These are phyloP conservation scores for Kazachstania kunashirensis DNA, from an alignment of 805 yeast species.

Conservation along the genomic window DNA sequence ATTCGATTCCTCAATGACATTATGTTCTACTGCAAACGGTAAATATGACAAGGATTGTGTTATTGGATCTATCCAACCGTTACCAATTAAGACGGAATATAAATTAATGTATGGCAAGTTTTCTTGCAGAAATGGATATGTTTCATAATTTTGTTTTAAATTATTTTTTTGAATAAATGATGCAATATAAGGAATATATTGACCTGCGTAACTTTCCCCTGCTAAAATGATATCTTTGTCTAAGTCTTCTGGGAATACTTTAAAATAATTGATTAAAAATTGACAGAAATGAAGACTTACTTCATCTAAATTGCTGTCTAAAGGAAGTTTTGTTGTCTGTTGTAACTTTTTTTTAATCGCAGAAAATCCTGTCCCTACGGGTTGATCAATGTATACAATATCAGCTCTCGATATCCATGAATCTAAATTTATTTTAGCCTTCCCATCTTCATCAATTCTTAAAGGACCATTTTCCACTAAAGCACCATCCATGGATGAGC, in stretches of 20 bases:
- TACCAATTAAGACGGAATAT: conserved; percentile 70
- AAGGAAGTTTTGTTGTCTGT: background rate
- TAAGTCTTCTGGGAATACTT: conserved; percentile 62
- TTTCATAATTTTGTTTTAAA: background rate
- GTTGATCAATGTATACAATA: conserved; percentile 84
- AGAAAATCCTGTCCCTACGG: conserved; percentile 89
- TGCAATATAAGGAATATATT: conserved; percentile 85
- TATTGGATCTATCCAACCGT: conserved; percentile 91
- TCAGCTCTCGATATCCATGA: conserved; percentile 80
- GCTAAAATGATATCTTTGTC: conserved; percentile 63
- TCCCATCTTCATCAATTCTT: conserved; percentile 41
- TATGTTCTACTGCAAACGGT: conserved; percentile 56
- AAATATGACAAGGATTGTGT: conserved; percentile 72
- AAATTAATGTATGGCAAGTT: conserved; percentile 29
- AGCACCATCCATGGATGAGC: conserved; percentile 97
- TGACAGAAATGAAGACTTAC: conserved; percentile 53
- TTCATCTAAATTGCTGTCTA: conserved; percentile 14
- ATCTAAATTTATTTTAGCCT: conserved; percentile 52
- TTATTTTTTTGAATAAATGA: conserved; percentile 46
- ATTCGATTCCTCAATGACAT: conserved; percentile 39
- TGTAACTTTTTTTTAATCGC: conserved; percentile 32
- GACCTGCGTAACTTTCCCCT: conserved; percentile 97
- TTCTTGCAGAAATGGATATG: background rate
- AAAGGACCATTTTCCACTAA: conserved; percentile 88
- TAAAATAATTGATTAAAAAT: conserved; percentile 59